Evolutionary conservation across 2,329 filamentous ascomycete genomes (phyloP).

Genomic region (Colletotrichum chrysophilum): DNA sequence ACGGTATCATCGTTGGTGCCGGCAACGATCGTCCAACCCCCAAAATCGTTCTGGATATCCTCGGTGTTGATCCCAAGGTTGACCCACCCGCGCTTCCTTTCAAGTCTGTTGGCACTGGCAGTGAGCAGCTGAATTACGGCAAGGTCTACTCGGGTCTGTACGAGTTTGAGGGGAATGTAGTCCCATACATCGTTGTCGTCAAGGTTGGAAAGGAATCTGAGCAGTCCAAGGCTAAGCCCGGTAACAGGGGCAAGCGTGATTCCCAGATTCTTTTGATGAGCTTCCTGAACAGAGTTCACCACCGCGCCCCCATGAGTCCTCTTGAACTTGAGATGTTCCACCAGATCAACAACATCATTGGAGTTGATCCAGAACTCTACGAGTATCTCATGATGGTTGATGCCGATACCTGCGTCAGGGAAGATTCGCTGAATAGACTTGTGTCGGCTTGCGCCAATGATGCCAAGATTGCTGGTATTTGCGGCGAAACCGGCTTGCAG

Average conservation of each 20-base stretch:
- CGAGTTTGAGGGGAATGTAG: conserved; percentile 96
- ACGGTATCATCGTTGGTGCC: conserved; percentile 94
- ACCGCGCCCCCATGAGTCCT: conserved; percentile 91
- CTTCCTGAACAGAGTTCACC: conserved; percentile 97
- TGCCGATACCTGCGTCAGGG: conserved; percentile 91
- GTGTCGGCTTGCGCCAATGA: conserved; percentile 94
- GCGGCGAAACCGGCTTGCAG: conserved; percentile 93
- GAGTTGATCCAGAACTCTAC: conserved; percentile 95
- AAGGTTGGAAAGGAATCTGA: conserved; percentile 98
- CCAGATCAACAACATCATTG: conserved; percentile 99
- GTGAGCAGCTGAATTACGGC: conserved; percentile 94
- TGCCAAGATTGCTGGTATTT: conserved; percentile 95
- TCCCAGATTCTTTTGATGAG: conserved; percentile 95
- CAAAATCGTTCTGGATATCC: conserved; percentile 96
- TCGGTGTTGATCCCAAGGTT: conserved; percentile 95
- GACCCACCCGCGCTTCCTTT: conserved; percentile 94
- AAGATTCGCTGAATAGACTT: conserved; percentile 90
- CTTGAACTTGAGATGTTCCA: conserved; percentile 98
- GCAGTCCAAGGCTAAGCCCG: conserved; percentile 87
- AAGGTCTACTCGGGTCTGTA: conserved; percentile 99
- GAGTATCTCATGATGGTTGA: conserved; percentile 98
- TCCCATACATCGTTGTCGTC: conserved; percentile 93
- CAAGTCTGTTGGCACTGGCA: conserved; percentile 88
- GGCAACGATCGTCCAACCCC: conserved; percentile 97
- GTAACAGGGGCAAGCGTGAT: conserved; percentile 98